Percentiles rank a stretch among this genome's conserved stretches.
Evolutionary conservation across 2,329 filamentous ascomycete species (phyloP).

Genomic region (Verticillium isaacii): DNA sequence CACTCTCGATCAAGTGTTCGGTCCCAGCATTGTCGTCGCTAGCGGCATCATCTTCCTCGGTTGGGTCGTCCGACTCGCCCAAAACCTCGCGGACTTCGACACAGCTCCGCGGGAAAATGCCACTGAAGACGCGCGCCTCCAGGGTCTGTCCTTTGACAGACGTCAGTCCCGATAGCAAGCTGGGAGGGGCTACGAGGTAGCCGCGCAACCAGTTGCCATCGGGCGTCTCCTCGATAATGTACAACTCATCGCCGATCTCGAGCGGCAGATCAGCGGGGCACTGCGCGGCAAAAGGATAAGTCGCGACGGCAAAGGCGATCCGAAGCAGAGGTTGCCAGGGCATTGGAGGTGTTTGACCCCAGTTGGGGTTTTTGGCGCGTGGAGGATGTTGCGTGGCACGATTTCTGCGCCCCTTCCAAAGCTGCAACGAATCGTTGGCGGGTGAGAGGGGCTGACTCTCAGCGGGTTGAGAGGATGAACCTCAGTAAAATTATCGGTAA

Average conservation of each 20-base stretch:
- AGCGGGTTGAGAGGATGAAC: background rate
- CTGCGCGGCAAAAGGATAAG: constrained; percentile 85
- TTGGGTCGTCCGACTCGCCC: constrained; percentile 61
- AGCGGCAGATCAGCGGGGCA: constrained; percentile 88
- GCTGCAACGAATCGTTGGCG: background rate
- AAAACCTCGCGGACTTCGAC: constrained; percentile 93
- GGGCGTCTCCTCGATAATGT: constrained; percentile 95
- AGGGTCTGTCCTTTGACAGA: constrained; percentile 88
- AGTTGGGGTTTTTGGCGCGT: background rate
- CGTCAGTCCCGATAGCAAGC: constrained; percentile 84
- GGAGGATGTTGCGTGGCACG: background rate
- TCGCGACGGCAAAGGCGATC: constrained; percentile 97
- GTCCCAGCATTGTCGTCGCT: constrained; percentile 6
- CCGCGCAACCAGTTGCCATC: constrained; percentile 91
- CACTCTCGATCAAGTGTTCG: constrained; percentile 26
- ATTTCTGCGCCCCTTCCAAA: background rate
- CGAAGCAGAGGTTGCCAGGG: constrained; percentile 95
- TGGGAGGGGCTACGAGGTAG: constrained; percentile 91
- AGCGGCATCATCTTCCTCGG: constrained; percentile 27
- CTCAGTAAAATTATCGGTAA: background rate
- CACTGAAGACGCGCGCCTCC: constrained; percentile 95
- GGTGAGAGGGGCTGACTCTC: background rate
- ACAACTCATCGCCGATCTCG: constrained; percentile 96
- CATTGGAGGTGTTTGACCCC: constrained; percentile 48
- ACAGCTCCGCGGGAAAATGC: constrained; percentile 91